Evolutionary conservation across 306 rosid genomes (phyloP), one percentile per base, ranked within the genome.

Genomic region (Lathyrus sativus): DNA sequence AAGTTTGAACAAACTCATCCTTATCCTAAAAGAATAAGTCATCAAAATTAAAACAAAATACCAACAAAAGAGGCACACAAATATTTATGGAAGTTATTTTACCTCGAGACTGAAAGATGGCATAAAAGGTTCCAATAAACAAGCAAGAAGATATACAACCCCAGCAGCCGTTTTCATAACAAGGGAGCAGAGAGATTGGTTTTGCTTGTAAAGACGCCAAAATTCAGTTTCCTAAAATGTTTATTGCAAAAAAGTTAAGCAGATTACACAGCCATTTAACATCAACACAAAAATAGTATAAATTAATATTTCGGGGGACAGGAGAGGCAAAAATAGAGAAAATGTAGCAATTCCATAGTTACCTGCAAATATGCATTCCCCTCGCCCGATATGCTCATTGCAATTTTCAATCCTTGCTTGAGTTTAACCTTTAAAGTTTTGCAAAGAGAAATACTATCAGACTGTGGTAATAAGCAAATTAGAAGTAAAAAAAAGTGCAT

Each of bases 301-400:
- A 74, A 74, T 22, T 33, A 46, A 70, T 53, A 19, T 29, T 3
- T 6, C 8, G 33, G 63, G 12, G n/a, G 8, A 2, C 1, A 26
- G 9, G 15, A 1, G 18, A 14, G n/a, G 18, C 9, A 74, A 33
- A 15, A 65, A 43, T n/a, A 75, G 7, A 61, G 42, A 55, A 19
- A 55, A 19, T 13, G 15, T 29, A 64, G 70, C 46, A 74, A 65
- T 18, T 65, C 17, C 59, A 28, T 12, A 69, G 39, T 48, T 81
- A 90, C 98, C 88, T 93, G 97, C 73, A 93, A 79, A 84, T 90
- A 93, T 49, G 84, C 83, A 51, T 93, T 93, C 66, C 99, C 99
- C 72, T 93, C 96, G 4, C 85, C 76, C 4, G 99, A 90, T 73
- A 93, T 85, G 79, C 83, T 82, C 97, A 93, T 93, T 26, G 96